Conservation (phyloP, 2,329 filamentous ascomycete genomes). For the Fusarium illudens region DNA sequence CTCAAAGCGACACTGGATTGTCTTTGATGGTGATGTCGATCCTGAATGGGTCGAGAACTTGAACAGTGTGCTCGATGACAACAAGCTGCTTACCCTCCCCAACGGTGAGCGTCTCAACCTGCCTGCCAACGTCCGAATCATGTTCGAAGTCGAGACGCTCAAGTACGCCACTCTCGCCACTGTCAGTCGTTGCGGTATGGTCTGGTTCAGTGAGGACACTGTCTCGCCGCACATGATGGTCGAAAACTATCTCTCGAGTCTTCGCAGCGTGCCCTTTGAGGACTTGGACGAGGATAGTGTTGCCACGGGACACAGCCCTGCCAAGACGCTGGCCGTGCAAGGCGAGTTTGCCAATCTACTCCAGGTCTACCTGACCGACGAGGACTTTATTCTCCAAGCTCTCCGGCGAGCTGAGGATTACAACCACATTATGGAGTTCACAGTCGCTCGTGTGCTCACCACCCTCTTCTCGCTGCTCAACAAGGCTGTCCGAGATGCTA, state of each 20-base stretch:
- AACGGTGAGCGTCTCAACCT: constrained; percentile 98
- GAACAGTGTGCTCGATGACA: constrained; percentile 99
- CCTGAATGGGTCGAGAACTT: constrained; percentile 99
- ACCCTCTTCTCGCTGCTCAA: constrained; percentile 96
- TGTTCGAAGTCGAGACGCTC: constrained; percentile 99
- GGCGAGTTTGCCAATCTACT: constrained; percentile 81
- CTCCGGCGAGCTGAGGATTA: constrained; percentile 80
- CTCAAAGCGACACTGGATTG: constrained; percentile 97
- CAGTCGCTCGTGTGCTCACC: constrained; percentile 85
- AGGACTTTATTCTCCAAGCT: constrained; percentile 81
- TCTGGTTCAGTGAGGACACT: constrained; percentile 99
- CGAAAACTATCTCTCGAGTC: constrained; percentile 84
- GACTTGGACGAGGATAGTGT: constrained; percentile 94
- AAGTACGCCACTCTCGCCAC: constrained; percentile 98
- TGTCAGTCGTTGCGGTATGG: constrained; percentile 99
- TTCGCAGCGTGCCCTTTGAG: constrained; percentile 86
- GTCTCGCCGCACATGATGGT: constrained; percentile 95
- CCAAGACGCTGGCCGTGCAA: constrained; percentile 82
- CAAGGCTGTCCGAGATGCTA: constrained; percentile 88
- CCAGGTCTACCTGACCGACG: constrained; percentile 75
- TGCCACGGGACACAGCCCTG: constrained; percentile 75
- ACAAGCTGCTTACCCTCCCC: constrained; percentile 94
- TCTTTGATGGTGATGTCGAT: constrained; percentile 98
- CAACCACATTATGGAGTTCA: constrained; percentile 99
- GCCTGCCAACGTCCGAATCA: constrained; percentile 94